phyloP scores from a whole-genome alignment of 1,284 basidiomycete genomes.

The Heterobasidion irregulare region DNA sequence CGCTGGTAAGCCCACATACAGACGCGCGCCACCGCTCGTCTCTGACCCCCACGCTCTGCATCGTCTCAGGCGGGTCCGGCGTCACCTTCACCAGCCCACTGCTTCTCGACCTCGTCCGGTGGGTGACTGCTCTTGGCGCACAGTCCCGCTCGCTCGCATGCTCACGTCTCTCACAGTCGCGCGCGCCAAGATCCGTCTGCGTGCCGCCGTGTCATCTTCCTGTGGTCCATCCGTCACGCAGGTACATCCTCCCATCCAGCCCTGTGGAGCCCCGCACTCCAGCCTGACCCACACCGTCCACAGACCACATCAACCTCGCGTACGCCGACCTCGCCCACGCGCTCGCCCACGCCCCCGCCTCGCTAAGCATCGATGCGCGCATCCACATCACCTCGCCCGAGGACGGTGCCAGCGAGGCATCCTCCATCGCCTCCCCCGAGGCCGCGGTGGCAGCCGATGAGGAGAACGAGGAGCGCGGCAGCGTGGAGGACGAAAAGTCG shows the following conservation, averaged over 20 bases:
- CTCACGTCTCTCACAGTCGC: constrained; percentile 15
- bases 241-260: constrained; percentile 15
- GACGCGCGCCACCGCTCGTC: no score
- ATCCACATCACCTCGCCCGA: constrained; percentile 21
- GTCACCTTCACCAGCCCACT: constrained; percentile 30
- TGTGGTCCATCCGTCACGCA: constrained; percentile 29
- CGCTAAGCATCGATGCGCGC: constrained; percentile 21
- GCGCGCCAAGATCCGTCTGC: constrained; percentile 12
- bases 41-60: no score
- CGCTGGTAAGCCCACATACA: constrained; percentile 19
- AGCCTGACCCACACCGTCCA: neutral
- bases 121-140: constrained; percentile 3
- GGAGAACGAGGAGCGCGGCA: no score
- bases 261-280: neutral
- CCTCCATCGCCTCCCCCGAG: neutral
- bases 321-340: constrained; percentile 19
- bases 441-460: no score
- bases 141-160: neutral
- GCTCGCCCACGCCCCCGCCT: constrained; percentile 13
- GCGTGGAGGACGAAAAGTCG: constrained; percentile 5
- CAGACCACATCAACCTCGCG: constrained; percentile 26
- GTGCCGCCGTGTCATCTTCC: constrained; percentile 25
- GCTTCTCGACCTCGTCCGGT: constrained; percentile 29
- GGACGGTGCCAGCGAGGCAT: constrained; percentile 11
- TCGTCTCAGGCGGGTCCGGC: constrained; percentile 27